Evolutionary conservation across 2,329 filamentous ascomycete genomes (phyloP).

Genomic region (Tolypocladium guangdongense): DNA sequence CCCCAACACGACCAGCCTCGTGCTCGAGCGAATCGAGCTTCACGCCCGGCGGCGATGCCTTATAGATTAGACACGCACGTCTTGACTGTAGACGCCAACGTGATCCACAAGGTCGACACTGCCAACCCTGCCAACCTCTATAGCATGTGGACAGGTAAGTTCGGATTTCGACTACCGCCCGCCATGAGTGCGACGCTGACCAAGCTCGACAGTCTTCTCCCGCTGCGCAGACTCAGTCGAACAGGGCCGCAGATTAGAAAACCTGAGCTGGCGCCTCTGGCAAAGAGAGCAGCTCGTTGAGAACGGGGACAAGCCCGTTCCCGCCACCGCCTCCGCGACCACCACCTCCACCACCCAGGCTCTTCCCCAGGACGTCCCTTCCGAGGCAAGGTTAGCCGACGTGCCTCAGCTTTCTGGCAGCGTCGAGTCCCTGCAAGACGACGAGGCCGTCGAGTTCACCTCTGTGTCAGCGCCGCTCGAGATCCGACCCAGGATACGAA

Average conservation of each 20-base stretch:
- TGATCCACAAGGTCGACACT: conserved; percentile 92
- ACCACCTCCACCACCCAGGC: conserved; percentile 26
- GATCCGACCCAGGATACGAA: conserved; percentile 56
- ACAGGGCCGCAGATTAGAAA: conserved; percentile 84
- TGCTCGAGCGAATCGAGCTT: conserved; percentile 27
- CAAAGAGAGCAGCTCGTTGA: conserved; percentile 72
- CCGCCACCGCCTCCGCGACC: conserved; percentile 24
- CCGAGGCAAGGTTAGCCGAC: conserved; percentile 32
- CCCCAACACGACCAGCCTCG: conserved; percentile 6
- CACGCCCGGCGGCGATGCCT: conserved; percentile 53
- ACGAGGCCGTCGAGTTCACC: conserved; percentile 51
- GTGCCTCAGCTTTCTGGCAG: conserved; percentile 67
- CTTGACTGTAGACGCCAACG: conserved; percentile 80
- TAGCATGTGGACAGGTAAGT: conserved; percentile 93
- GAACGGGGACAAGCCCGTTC: conserved; percentile 49
- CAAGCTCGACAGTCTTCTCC: conserved; percentile 60
- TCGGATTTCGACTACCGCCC: not conserved
- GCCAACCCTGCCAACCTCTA: conserved; percentile 86
- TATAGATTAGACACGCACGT: conserved; percentile 74
- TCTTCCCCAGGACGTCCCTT: conserved; percentile 38
- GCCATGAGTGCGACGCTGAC: conserved; percentile 18
- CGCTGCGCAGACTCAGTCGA: conserved; percentile 90
- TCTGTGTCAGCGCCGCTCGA: conserved; percentile 44
- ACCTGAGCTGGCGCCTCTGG: conserved; percentile 93
- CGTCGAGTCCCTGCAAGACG: conserved; percentile 63